Base-by-base conservation (phyloP, 2,329 filamentous ascomycete genomes). In the Epichloe elymi region DNA sequence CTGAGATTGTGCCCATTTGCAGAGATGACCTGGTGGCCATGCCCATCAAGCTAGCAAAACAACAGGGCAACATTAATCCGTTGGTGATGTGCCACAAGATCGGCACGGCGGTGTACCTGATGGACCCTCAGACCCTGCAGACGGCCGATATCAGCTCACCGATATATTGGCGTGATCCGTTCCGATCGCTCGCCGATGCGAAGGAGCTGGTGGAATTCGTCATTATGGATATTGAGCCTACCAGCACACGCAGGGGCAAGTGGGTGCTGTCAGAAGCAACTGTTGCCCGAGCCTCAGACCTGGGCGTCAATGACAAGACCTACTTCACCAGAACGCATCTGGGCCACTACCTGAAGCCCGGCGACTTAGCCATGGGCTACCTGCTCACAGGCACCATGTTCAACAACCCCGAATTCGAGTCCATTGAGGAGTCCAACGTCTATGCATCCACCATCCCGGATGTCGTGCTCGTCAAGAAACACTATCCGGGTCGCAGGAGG, bases 21-120 rank as follows among this genome's bases (percentile, higher is more conserved):
- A 95, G 96, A 68, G 93, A 98, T 60, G 93, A 98, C 64, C 74
- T 98, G 30, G 88, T 98, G n/a, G 90, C 88, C 1, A 73, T 98
- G 37, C 93, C 93, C 1, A 82, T 95, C 56, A 89, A 88, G 59
- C 74, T 97, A 53, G 93, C 93, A 14, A 93, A 89, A 66, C 81
- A 84, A 51, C 74, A 86, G 48, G 90, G 93, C 56, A 96, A 95
- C 67, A 95, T 97, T 60, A 79, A 82, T 2, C 93, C 93, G 3
- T 74, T 98, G 38, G 80, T 85, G 1, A 74, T 98, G 38, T 97
- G 93, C 73, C 80, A 90, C 67, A 80, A 86, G 58, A 83, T 98
- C 51, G 91, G 93, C 55, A 97, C 90, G 3, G 80, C 88, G 0
- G 76, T 98, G 62, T 94, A 94, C 66, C 74, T 98, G 50, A 71